These are phyloP conservation scores for Cryphonectria parasitica DNA, from an alignment of 2,329 filamentous ascomycete species.

Conservation along the genomic window DNA sequence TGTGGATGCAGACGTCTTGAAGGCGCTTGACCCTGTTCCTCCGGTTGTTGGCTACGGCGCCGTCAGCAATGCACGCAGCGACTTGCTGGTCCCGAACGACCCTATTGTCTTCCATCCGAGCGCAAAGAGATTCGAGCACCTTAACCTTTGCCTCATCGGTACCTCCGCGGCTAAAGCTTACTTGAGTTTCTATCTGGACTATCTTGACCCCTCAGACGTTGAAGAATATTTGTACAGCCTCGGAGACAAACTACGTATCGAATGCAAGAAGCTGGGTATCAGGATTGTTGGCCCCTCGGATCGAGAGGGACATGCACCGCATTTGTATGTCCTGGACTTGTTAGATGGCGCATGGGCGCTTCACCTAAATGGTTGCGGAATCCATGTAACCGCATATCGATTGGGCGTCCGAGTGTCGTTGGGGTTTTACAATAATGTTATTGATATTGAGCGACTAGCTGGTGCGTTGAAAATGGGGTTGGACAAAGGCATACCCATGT, in stretches of 20 bases:
- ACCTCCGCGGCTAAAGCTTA: conserved; percentile 31
- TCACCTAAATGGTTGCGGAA: not conserved
- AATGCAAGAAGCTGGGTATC: conserved; percentile 33
- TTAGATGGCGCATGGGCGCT: not conserved
- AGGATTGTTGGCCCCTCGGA: conserved; percentile 32
- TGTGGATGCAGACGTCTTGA: conserved; percentile 34
- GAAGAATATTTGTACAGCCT: not conserved
- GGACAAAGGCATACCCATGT: not conserved
- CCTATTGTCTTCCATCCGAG: conserved; percentile 32
- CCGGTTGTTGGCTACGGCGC: conserved; percentile 36
- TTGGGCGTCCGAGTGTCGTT: not conserved
- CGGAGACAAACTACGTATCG: conserved; percentile 30
- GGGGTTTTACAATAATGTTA: not conserved
- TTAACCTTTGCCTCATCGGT: conserved; percentile 36
- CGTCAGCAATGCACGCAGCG: conserved; percentile 30
- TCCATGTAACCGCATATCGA: not conserved
- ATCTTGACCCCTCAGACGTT: not conserved
- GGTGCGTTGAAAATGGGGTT: not conserved
- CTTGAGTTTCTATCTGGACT: not conserved
- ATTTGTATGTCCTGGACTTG: conserved; percentile 36
- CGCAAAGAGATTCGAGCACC: conserved; percentile 36
- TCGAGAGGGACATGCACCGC: conserved; percentile 34
- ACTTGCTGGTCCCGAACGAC: conserved; percentile 31
- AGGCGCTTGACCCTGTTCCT: conserved; percentile 30
- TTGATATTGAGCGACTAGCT: not conserved